Conservation (phyloP, 164 flowering plant genomes). For the Santalum album region DNA sequence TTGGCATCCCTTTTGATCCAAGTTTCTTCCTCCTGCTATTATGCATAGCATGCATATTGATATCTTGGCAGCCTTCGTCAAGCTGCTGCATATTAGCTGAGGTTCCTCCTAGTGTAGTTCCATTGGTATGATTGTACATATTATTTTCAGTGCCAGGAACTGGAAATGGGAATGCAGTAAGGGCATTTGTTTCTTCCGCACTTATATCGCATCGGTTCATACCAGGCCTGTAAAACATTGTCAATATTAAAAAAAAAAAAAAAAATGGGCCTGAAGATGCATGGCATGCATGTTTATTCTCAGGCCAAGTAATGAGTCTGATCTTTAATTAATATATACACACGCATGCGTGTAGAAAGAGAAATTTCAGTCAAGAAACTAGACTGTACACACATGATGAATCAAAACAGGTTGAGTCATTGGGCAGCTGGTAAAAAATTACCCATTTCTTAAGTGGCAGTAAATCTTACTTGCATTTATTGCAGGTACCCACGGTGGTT, state of each 20-base stretch:
- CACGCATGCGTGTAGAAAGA: no score
- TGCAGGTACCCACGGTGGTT: no score
- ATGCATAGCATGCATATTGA: conserved; percentile 9
- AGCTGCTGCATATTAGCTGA: conserved; percentile 10
- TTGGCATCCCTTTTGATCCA: conserved; percentile 15
- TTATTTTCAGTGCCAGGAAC: conserved; percentile 19
- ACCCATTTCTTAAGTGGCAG: no score
- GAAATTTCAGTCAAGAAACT: no score
- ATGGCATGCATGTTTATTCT: background rate
- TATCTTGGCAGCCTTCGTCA: conserved; percentile 8
- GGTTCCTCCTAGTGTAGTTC: conserved; percentile 5
- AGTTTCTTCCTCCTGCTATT: conserved; percentile 21
- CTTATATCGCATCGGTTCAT: conserved; percentile 45
- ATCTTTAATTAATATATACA: no score
- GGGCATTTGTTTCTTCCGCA: conserved; percentile 45
- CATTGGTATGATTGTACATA: conserved; percentile 13
- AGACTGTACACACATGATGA: no score
- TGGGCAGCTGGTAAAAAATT: no score
- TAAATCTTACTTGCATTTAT: no score
- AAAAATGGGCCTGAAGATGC: background rate
- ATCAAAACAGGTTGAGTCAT: no score
- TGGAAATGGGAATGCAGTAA: conserved; percentile 22
- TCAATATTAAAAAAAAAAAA: background rate
- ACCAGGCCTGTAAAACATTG: conserved; percentile 36
- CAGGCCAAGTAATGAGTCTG: no score